Base-by-base conservation (phyloP, 2,329 filamentous ascomycete genomes). In the Aspergillus quadricinctus region DNA sequence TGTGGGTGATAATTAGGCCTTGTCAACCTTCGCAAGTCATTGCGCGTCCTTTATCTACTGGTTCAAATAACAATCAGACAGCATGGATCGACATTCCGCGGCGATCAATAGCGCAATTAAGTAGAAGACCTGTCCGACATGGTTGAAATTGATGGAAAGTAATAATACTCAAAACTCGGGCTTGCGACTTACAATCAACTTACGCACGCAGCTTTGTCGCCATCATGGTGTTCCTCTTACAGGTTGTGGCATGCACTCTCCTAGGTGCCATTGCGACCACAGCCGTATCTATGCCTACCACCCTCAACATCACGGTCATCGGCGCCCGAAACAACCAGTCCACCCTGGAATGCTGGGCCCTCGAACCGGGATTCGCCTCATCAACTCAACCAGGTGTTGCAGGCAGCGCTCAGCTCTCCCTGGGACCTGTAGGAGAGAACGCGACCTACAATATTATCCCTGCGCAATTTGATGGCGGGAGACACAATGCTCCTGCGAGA, bases 311-410 rank as follows among this genome's bases (percentile, higher is more conserved):
- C 52, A 80, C 78, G 3, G 72, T 77, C 19, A 57, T 80, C 27
- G 64, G 63, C 46, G 72, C 72, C 1, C 62, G 58, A 17, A 65
- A 75, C 53, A 72, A 73, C 53, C 64, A 66, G 4, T 80, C 78
- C 8, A 69, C 69, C 7, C 61, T 80, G 4, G 75, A 80, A 64
- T 80, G 78, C 71, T 80, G 78, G 78, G 72, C 77, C 55, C 61
- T 80, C 7, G 59, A 68, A 9, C 61, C 69, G 3, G 71, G 72
- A 11, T 77, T 77, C 53, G 29, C 63, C n/a, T 62, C 59, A 1
- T 71, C 73, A 8, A 54, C 64, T 6, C 53, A 65, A n/a, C 54
- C 71, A 6, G 76, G 75, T 2, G 69, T 66, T 2, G 31, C 63
- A 1, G 75, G 76, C 3, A 58, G 73, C 0, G 53, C 62, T 7